These are phyloP conservation scores for Ophiostoma australiae DNA, from an alignment of 2,329 filamentous ascomycete genomes.

Conservation along the genomic window DNA sequence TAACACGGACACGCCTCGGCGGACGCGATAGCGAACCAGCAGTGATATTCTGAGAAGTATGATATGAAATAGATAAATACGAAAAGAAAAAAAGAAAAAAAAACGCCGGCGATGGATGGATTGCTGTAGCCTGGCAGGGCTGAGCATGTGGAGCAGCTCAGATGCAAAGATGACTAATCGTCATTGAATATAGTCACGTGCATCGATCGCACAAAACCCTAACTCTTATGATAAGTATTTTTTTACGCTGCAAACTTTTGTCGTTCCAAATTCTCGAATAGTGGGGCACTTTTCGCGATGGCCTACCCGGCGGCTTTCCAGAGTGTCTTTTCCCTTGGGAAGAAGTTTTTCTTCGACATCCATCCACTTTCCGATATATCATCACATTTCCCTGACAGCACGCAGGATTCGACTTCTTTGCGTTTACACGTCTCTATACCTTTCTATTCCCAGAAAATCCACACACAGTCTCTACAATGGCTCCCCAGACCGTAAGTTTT, in stretches of 20 bases:
- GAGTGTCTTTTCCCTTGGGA: slow-evolving; percentile 16
- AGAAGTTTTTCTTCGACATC: slow-evolving; percentile 25
- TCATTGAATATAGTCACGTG: not conserved
- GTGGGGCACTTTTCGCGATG: slow-evolving; percentile 24
- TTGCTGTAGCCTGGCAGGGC: slow-evolving; percentile 4
- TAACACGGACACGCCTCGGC: not conserved
- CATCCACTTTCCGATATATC: slow-evolving; percentile 7
- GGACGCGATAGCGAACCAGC: not conserved
- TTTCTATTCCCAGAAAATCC: slow-evolving; percentile 31
- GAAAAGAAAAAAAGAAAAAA: not conserved
- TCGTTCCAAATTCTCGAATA: slow-evolving; percentile 3
- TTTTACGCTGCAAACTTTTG: slow-evolving; percentile 14
- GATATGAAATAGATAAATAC: not conserved
- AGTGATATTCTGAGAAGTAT: no score
- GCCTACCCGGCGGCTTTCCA: not conserved
- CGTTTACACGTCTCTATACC: slow-evolving; percentile 37
- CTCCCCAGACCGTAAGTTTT: slow-evolving; percentile 80
- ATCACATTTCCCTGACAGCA: slow-evolving; percentile 26
- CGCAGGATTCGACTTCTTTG: slow-evolving; percentile 81
- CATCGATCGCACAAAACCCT: not conserved
- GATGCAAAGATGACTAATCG: slow-evolving; percentile 4
- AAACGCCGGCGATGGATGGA: not conserved
- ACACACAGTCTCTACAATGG: slow-evolving; percentile 60
- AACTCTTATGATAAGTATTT: slow-evolving; percentile 13
- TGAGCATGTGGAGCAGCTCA: not conserved